Conservation (phyloP, 2,329 filamentous ascomycete species). For the Lachnellula subtilissima region DNA sequence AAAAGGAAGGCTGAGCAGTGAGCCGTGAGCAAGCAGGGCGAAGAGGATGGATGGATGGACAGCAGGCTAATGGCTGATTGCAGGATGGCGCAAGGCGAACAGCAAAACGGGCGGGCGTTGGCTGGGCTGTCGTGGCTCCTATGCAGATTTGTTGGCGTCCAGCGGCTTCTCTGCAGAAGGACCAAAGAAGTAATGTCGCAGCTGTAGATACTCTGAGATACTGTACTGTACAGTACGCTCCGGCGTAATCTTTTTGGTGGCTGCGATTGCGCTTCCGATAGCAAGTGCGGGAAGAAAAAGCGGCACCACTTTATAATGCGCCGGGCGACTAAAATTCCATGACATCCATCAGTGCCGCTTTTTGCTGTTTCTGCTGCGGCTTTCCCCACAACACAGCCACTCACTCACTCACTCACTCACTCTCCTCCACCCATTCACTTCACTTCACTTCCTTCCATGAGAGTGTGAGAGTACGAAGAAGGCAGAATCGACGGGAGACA, state of each 20-base stretch:
- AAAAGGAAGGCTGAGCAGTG: constrained; percentile 17
- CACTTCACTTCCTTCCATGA: too few species aligned
- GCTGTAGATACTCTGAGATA: too few species aligned
- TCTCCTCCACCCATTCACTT: neutral
- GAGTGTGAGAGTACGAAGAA: neutral
- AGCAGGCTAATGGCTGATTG: neutral
- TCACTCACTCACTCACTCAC: too few species aligned
- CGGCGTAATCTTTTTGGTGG: too few species aligned
- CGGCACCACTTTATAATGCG: too few species aligned
- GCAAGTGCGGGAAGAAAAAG: too few species aligned
- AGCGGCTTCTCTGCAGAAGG: neutral
- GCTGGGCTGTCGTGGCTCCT: neutral
- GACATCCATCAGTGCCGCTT: too few species aligned
- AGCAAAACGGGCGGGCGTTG: neutral
- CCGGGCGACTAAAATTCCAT: too few species aligned
- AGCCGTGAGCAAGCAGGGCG: neutral
- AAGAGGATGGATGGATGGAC: neutral
- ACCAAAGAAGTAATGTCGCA: neutral
- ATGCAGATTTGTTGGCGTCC: neutral
- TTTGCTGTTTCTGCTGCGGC: neutral
- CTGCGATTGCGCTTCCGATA: too few species aligned
- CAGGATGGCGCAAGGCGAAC: neutral
- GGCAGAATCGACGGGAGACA: neutral
- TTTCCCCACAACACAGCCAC: neutral
- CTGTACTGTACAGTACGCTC: too few species aligned